Base-by-base conservation (phyloP, 306 rosid genomes). In the Urtica urens region DNA sequence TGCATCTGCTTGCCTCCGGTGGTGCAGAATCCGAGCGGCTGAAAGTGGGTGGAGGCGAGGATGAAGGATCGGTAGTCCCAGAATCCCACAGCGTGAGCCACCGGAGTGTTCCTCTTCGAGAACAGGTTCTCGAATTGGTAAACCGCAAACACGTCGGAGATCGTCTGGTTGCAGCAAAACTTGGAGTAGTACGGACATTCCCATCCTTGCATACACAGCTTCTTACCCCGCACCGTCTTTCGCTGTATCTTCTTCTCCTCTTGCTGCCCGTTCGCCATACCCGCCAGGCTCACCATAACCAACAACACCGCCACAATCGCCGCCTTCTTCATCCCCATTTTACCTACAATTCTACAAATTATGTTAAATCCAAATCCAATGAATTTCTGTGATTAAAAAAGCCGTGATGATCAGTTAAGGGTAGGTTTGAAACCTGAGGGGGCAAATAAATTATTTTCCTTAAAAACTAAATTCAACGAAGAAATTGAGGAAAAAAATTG, bases 91-190 rank as follows among this genome's bases (percentile, higher is more conserved):
- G 99, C 99, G 5, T 90, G 86, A 0, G 95, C 95, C 42, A 71
- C 61, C 2, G 99, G 99, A 5, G 79, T 0, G 34, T 82, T 90
- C 11, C 99, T 49, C 49, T 85, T 90, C 0, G 87, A 27, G 69
- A 90, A 90, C 1, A 85, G 81, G 28, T 90, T 71, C 85, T 90
- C 99, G 23, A 90, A 90, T 59, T 90, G 95, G 57, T 85, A 90
- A 3, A 66, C 58, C 47, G 81, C 75, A 56, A 90, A 90, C 46
- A 53, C 64, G 27, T 90, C 94, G 1, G 77, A 27, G 19, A 90
- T 82, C 1, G 95, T 85, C 29, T 79, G 64, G 58, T 90, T 90
- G 30, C 99, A 90, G 14, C 99, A 90, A 49, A 39, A 81, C 18
- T 23, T 24, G 0, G 97, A 88, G 81, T 75, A 88, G 0, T 62